These are phyloP conservation scores for Cymbopogon citratus DNA, from an alignment of 176 grass and related monocot species.

Conservation along the genomic window DNA sequence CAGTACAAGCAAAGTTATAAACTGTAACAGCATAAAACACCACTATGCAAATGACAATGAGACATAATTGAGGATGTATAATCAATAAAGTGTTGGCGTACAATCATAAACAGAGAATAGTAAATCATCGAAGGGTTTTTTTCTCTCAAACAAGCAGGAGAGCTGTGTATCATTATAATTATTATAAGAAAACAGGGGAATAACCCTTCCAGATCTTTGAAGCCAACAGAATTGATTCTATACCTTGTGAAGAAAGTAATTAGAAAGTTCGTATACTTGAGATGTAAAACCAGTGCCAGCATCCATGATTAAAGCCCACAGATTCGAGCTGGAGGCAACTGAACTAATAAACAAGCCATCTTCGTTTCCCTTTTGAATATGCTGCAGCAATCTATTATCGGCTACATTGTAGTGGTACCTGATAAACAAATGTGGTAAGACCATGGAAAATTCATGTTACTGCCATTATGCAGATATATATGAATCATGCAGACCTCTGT, in stretches of 20 bases:
- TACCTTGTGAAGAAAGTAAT: constrained; percentile 82
- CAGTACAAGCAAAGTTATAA: constrained; percentile 28
- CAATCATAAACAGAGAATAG: constrained; percentile 11
- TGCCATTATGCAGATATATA: constrained; percentile 15
- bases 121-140: not conserved
- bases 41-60: not conserved
- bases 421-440: constrained; percentile 32
- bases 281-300: constrained; percentile 78
- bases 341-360: constrained; percentile 97
- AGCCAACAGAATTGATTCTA: not conserved
- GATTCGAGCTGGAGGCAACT: constrained; percentile 67
- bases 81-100: not conserved
- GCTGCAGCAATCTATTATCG: constrained; percentile 76
- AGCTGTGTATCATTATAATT: not conserved
- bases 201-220: not conserved
- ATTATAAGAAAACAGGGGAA: not conserved
- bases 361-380: constrained; percentile 96
- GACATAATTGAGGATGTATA: constrained; percentile 1
- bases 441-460: constrained; percentile 1
- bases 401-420: constrained; percentile 98
- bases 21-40: constrained; percentile 18
- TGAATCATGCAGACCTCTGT: constrained; percentile 54
- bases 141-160: not conserved
- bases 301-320: constrained; percentile 99
- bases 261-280: constrained; percentile 86